Evolutionary conservation across 495 filamentous ascomycete genomes (phyloP), one percentile per base, ranked within the genome.

Genomic region (Penicillium subrubescens): DNA sequence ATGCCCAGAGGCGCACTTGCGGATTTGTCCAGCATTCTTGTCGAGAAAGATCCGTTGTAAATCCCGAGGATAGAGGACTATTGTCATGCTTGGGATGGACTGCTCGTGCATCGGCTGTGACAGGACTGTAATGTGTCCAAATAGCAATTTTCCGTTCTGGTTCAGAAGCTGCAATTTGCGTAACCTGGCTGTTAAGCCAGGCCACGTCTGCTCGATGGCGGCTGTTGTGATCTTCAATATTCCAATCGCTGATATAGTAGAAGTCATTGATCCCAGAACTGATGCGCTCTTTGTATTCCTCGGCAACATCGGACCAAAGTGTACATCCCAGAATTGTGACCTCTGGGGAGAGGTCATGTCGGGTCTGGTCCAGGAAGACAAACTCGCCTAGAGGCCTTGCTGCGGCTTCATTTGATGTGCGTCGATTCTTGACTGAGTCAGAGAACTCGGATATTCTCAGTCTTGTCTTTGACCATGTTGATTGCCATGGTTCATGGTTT

Each of bases 401-500:
- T 25, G 19, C 10, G 10, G 44, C 8, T 8, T 25, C 44, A 12
- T 23, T 10, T 8, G 19, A 14, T 48, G 46, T 52, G 25, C 21
- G 58, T n/a, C 41, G 60, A 21, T 64, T 43, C 10, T 57, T 46
- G 21, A 73, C 52, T 3, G 62, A 63, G 21, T 65, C 56, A 2
- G 73, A 67, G 43, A 79, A 74, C 10, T 64, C 17, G 31, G 57
- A 12, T 0, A 77, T 19, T 54, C 39, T 68, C 21, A 67, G 61
- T 41, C 67, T 76, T 48, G 67, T 68, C 15, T 68, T 66, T 8
- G 41, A 35, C 81, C 81, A 86, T 44, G 33, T 76, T 17, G 76
- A 77, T 46, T 81, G 59, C 62, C 82, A 88, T 2, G 84, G 70
- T 65, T 89, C 85, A 61, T 88, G 85, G 62, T 88, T 89, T 0